phyloP scores from a whole-genome alignment of 2,329 filamentous ascomycete genomes.

The Ophiocordyceps camponoti-leonardi region DNA sequence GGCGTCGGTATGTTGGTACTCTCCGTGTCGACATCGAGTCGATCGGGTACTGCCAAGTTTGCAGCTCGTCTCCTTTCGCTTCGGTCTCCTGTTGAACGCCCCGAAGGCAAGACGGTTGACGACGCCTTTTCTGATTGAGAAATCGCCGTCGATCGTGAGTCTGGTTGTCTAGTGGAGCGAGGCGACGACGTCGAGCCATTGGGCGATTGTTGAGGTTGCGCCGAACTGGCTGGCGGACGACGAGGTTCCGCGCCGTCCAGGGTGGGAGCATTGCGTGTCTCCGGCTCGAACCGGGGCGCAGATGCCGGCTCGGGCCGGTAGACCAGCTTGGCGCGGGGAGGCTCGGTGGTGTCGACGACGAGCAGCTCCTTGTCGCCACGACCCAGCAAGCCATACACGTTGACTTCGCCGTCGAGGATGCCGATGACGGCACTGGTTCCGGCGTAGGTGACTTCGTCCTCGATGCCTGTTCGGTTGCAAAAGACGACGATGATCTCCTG shows the following conservation, averaged over 20 bases:
- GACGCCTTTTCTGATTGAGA: neutral
- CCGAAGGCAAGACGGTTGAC: too few relatives aligned
- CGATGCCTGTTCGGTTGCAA: constrained; percentile 52
- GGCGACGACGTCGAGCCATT: neutral
- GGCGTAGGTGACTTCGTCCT: constrained; percentile 50
- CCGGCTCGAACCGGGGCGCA: neutral
- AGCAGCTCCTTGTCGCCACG: constrained; percentile 53
- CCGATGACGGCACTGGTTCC: constrained; percentile 58
- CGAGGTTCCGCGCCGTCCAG: too few relatives aligned
- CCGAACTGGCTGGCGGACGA: neutral
- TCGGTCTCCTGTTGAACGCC: neutral
- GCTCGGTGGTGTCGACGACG: constrained; percentile 42
- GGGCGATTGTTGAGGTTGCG: neutral
- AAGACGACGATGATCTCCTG: constrained; percentile 53
- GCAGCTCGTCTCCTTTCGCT: neutral
- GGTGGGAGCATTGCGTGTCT: neutral
- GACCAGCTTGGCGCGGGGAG: constrained; percentile 28
- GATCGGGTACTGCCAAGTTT: neutral
- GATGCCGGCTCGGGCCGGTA: constrained; percentile 5
- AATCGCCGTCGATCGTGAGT: neutral
- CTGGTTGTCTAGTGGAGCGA: neutral
- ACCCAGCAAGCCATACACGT: constrained; percentile 51
- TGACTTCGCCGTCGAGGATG: constrained; percentile 46
- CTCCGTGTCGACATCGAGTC: neutral
- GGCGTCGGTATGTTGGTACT: constrained; percentile 11